phyloP scores from a whole-genome alignment of 768 basidiomycete genomes.

The Gloeopeniophorella convolvens region DNA sequence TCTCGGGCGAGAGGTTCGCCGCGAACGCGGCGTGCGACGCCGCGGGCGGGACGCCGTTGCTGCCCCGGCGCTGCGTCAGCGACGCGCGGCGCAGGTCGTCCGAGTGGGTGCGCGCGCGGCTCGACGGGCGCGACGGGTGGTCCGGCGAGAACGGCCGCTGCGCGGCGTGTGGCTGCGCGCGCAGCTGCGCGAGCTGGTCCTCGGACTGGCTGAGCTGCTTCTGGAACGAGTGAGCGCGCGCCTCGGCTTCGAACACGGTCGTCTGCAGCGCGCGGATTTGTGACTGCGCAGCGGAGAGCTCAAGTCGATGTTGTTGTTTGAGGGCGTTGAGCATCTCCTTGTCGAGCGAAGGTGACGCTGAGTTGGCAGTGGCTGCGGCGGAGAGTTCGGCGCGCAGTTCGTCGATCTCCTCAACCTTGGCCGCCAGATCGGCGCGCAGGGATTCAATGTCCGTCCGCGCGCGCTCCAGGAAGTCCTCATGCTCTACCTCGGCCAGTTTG shows the following conservation, averaged over 20 bases:
- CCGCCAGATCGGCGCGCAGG: constrained; percentile 53
- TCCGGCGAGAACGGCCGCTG: constrained; percentile 39
- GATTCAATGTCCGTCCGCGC: constrained; percentile 65
- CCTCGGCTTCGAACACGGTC: constrained; percentile 65
- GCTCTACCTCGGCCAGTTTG: constrained; percentile 47
- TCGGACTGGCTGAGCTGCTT: constrained; percentile 60
- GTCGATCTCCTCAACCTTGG: constrained; percentile 63
- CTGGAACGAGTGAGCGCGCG: constrained; percentile 57
- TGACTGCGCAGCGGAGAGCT: constrained; percentile 74
- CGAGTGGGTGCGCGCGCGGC: constrained; percentile 35
- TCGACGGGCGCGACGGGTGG: constrained; percentile 40
- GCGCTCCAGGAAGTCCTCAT: constrained; percentile 52
- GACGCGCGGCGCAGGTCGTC: constrained; percentile 36
- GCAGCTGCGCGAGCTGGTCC: constrained; percentile 51
- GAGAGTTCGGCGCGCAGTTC: constrained; percentile 44
- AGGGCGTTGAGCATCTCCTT: constrained; percentile 67
- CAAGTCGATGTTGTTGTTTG: constrained; percentile 71
- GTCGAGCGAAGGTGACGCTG: constrained; percentile 50
- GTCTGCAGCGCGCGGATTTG: constrained; percentile 74
- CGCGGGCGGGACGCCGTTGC: constrained; percentile 30
- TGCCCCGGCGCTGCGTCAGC: constrained; percentile 26
- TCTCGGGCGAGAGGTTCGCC: constrained; percentile 63
- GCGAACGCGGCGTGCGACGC: constrained; percentile 31
- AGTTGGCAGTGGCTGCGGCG: constrained; percentile 33
- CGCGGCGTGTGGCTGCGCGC: constrained; percentile 36